phyloP scores from a whole-genome alignment of 2,329 filamentous ascomycete species.

The Ophiostoma sp. region DNA sequence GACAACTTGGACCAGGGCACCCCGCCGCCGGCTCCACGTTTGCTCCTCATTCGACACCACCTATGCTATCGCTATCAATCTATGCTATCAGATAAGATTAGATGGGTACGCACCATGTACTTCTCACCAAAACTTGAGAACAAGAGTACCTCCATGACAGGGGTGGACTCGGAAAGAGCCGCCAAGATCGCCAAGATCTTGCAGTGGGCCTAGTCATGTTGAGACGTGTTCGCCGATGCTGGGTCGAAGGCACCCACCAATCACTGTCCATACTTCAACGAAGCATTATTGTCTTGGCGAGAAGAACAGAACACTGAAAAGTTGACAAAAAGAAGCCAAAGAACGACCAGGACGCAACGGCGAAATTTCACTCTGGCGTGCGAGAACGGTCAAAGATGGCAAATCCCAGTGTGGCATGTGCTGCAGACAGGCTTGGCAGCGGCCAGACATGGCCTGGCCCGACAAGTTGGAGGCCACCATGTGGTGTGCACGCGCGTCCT shows the following conservation, averaged over 20 bases:
- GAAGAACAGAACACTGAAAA: not conserved
- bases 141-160: not conserved
- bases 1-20: not conserved
- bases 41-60: not conserved
- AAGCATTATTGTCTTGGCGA: slow-evolving; percentile 8
- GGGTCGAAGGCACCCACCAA: not conserved
- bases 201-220: not conserved
- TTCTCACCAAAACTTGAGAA: not conserved
- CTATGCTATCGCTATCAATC: slow-evolving; percentile 20
- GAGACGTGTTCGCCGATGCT: not conserved
- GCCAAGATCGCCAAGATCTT: slow-evolving; percentile 11
- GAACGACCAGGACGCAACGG: not conserved
- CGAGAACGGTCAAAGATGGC: not conserved
- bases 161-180: not conserved
- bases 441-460: not conserved
- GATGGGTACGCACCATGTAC: not conserved
- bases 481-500: not conserved
- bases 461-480: not conserved
- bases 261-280: not conserved
- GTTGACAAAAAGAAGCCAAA: not conserved
- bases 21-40: not conserved
- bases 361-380: not conserved
- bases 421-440: not conserved
- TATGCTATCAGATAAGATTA: slow-evolving; percentile 25
- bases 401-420: slow-evolving; percentile 1